Percentiles rank a stretch among this genome's conserved stretches.
Conservation (phyloP, 202 grass and related monocot species). For the Bolboschoenoplectus hybrid region DNA sequence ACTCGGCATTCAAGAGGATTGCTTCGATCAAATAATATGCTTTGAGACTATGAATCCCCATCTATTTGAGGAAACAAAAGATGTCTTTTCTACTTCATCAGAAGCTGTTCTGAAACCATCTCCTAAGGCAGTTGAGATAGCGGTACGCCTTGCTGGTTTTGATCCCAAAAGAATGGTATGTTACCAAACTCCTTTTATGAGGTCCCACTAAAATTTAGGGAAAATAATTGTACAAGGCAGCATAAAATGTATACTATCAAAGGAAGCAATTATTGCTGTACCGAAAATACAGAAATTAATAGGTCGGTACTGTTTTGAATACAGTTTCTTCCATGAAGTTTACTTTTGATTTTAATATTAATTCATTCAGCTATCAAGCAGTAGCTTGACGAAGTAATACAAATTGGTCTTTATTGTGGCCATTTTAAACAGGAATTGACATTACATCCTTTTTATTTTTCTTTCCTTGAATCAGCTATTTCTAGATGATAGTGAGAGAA, state of each 20-base stretch:
- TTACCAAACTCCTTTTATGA: neutral
- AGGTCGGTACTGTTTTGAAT: neutral
- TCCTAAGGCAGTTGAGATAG: conserved; percentile 56
- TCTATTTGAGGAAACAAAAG: conserved; percentile 52
- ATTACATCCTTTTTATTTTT: neutral
- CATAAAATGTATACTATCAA: neutral
- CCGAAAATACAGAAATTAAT: neutral
- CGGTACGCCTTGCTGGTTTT: conserved; percentile 56
- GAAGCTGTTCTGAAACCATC: conserved; percentile 66
- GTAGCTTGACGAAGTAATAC: neutral
- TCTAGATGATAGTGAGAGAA: conserved; percentile 94
- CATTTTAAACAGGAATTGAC: conserved; percentile 35
- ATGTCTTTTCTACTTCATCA: neutral
- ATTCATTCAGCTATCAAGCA: conserved; percentile 5
- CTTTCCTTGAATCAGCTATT: conserved; percentile 63
- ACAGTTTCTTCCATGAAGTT: conserved; percentile 12
- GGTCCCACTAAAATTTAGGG: neutral
- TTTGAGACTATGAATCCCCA: conserved; percentile 98
- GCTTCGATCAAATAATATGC: conserved; percentile 73
- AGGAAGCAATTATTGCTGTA: neutral
- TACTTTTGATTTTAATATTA: neutral
- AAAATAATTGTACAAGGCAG: neutral
- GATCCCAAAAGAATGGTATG: conserved; percentile 65
- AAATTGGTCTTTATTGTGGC: neutral
- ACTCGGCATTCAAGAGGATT: conserved; percentile 63